These are phyloP conservation scores for Ustilago esculenta DNA, from an alignment of 1,284 basidiomycete genomes.

Conservation along the genomic window DNA sequence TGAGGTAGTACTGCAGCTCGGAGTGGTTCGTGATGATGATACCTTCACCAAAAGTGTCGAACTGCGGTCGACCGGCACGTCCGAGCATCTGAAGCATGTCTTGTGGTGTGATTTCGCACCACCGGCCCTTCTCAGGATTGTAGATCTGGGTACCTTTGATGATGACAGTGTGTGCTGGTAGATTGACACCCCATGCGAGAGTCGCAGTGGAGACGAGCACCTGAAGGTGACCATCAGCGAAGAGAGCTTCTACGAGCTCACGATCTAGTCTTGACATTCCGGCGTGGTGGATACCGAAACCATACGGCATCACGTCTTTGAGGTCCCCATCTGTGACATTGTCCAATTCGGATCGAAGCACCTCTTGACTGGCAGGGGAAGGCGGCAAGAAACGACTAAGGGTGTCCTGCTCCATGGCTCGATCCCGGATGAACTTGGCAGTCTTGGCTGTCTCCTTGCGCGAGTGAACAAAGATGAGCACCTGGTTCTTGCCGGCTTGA, in stretches of 20 bases:
- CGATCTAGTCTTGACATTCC: constrained; percentile 96
- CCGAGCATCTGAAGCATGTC: constrained; percentile 99
- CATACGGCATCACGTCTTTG: constrained; percentile 91
- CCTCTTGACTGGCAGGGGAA: constrained; percentile 55
- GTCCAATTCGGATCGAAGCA: constrained; percentile 74
- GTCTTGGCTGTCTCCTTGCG: constrained; percentile 99
- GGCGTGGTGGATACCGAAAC: constrained; percentile 98
- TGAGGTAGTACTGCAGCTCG: constrained; percentile 89
- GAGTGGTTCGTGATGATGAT: constrained; percentile 98
- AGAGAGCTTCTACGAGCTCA: constrained; percentile 91
- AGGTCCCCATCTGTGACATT: constrained; percentile 86
- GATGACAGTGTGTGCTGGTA: constrained; percentile 97
- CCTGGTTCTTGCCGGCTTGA: constrained; percentile 63
- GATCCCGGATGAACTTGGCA: constrained; percentile 90
- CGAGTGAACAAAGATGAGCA: constrained; percentile 94
- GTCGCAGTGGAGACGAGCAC: constrained; percentile 97
- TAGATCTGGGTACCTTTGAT: constrained; percentile 99
- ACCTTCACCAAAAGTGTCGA: constrained; percentile 96
- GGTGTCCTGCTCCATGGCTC: constrained; percentile 94
- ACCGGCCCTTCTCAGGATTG: constrained; percentile 97
- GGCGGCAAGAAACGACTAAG: constrained; percentile 85
- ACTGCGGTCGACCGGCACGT: constrained; percentile 95
- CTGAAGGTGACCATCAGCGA: constrained; percentile 89
- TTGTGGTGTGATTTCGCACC: constrained; percentile 94
- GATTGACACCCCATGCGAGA: constrained; percentile 98